Conservation (phyloP, 305 asterid species). For the Fraxinus sp. region DNA sequence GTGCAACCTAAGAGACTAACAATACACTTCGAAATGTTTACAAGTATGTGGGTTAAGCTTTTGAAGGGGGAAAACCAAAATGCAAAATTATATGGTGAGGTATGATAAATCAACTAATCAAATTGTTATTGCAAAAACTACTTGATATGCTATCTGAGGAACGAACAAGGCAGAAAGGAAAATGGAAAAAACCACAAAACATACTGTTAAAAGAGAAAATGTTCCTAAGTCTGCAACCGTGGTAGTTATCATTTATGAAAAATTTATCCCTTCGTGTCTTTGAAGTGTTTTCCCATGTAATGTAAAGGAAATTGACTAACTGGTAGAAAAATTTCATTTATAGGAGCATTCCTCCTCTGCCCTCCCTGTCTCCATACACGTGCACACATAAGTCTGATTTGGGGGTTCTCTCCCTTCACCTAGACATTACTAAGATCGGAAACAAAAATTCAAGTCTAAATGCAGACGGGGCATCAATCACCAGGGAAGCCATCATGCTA, state of each 20-base stretch:
- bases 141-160: background rate
- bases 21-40: slow-evolving; percentile 18
- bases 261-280: background rate
- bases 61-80: slow-evolving; percentile 20
- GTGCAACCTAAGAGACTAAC: background rate
- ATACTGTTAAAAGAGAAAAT: background rate
- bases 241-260: background rate
- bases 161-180: background rate
- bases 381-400: background rate
- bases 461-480: slow-evolving; percentile 1
- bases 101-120: slow-evolving; percentile 15
- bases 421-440: background rate
- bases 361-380: background rate
- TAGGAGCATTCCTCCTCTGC: background rate
- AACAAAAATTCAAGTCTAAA: background rate
- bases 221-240: background rate
- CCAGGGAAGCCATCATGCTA: background rate
- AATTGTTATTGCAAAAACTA: slow-evolving; percentile 10
- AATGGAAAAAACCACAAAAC: background rate
- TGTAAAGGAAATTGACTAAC: background rate
- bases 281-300: background rate
- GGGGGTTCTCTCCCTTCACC: background rate
- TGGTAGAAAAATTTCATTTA: background rate
- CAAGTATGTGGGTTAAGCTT: slow-evolving; percentile 25
- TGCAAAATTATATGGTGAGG: background rate